Evolutionary conservation across 73 alveolate species (phyloP).

Genomic region (Halteria grandinella): DNA sequence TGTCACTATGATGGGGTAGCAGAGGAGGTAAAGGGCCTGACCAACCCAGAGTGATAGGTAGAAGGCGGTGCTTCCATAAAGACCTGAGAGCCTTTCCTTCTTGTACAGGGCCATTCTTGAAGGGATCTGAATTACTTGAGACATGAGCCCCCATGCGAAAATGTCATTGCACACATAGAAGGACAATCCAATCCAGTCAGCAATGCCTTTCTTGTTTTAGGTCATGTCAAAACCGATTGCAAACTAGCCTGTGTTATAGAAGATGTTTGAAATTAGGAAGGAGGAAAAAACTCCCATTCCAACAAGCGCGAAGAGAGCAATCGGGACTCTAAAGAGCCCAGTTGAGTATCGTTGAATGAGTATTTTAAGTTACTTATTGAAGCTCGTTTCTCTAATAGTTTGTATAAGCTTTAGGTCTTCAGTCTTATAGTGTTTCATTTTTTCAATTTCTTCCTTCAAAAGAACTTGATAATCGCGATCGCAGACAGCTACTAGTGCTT

Average conservation of each 20-base stretch:
- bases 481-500: no score
- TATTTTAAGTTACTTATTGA: background rate
- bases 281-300: background rate
- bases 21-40: background rate
- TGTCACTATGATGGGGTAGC: slow-evolving; percentile 36
- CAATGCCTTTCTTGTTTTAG: background rate
- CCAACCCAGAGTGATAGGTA: slow-evolving; percentile 2
- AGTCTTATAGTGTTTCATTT: no score
- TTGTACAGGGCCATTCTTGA: slow-evolving; percentile 24
- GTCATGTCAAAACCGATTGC: background rate
- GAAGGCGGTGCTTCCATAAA: slow-evolving; percentile 5
- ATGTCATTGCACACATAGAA: slow-evolving; percentile 36
- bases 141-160: slow-evolving; percentile 7
- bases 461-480: no score
- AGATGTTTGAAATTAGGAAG: background rate
- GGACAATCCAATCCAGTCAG: slow-evolving; percentile 53
- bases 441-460: no score
- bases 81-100: slow-evolving; percentile 42
- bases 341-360: background rate
- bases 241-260: background rate
- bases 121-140: slow-evolving; percentile 40
- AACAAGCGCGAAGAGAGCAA: slow-evolving; percentile 26
- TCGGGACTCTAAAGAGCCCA: slow-evolving; percentile 15
- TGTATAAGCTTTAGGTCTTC: no score
- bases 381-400: no score